phyloP scores from a whole-genome alignment of 208 protist genomes.

The Wallacemonas rigidus region DNA sequence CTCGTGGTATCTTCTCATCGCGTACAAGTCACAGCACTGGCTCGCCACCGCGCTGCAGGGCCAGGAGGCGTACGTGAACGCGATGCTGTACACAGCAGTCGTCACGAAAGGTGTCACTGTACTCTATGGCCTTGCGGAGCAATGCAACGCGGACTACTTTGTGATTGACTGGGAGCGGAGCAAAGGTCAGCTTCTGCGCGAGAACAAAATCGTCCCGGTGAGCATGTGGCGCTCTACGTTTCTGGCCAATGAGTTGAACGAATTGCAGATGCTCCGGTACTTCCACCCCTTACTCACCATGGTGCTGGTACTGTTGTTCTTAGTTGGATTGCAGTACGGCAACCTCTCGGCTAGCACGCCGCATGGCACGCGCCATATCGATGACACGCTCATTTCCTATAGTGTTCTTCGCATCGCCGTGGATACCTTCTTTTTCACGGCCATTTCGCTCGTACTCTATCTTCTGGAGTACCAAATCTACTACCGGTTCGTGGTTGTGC shows the following conservation, averaged over 20 bases:
- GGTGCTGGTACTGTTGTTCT: slow-evolving; percentile 71
- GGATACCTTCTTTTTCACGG: slow-evolving; percentile 78
- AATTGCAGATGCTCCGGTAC: slow-evolving; percentile 74
- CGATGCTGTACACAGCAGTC: slow-evolving; percentile 65
- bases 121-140: slow-evolving; percentile 71
- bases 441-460: slow-evolving; percentile 64
- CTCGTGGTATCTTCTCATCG: slow-evolving; percentile 76
- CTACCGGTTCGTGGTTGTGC: slow-evolving; percentile 82
- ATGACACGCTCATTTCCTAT: slow-evolving; percentile 34
- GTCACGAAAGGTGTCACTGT: slow-evolving; percentile 62
- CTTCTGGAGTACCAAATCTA: slow-evolving; percentile 79
- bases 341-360: slow-evolving; percentile 53
- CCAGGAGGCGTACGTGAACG: slow-evolving; percentile 59
- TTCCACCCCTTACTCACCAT: slow-evolving; percentile 77
- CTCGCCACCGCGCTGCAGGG: slow-evolving; percentile 39
- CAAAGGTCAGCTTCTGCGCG: slow-evolving; percentile 83
- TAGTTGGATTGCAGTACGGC: slow-evolving; percentile 55
- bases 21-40: slow-evolving; percentile 58
- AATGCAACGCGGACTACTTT: slow-evolving; percentile 89
- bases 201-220: slow-evolving; percentile 81
- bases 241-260: slow-evolving; percentile 81
- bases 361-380: slow-evolving; percentile 25
- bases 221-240: slow-evolving; percentile 90
- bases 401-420: slow-evolving; percentile 70
- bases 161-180: slow-evolving; percentile 90